These are phyloP conservation scores for Cokeromyces recurvatus DNA, from an alignment of 371 early-diverging fungal genomes.

Conservation along the genomic window DNA sequence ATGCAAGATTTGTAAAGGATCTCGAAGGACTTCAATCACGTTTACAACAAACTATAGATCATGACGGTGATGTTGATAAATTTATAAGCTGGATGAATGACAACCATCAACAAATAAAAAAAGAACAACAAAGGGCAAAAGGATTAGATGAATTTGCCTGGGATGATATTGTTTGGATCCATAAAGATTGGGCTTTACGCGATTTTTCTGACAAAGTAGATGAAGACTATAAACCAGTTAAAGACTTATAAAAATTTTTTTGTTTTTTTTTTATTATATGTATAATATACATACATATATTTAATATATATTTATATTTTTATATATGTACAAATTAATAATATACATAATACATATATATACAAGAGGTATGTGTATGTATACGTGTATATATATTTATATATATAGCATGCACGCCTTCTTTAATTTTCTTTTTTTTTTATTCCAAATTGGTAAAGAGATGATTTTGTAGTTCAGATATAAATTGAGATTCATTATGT, in stretches of 20 bases:
- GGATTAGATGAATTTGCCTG: constrained; percentile 23
- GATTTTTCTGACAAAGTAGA: constrained; percentile 17
- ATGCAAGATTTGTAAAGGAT: constrained; percentile 25
- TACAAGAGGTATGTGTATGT: too few relatives aligned
- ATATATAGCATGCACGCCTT: too few relatives aligned
- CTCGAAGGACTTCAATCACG: constrained; percentile 11
- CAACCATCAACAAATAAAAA: neutral
- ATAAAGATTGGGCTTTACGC: constrained; percentile 23
- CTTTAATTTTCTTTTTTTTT: too few relatives aligned
- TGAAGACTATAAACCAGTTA: constrained; percentile 14
- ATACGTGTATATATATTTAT: too few relatives aligned
- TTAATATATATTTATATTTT: too few relatives aligned
- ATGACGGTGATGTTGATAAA: constrained; percentile 18
- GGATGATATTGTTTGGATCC: constrained; percentile 34
- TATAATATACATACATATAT: too few relatives aligned
- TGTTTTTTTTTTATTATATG: neutral
- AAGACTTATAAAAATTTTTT: constrained; percentile 12
- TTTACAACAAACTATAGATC: constrained; percentile 2
- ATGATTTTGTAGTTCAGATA: too few relatives aligned
- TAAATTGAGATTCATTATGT: too few relatives aligned
- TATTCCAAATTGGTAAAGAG: too few relatives aligned
- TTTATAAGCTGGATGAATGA: constrained; percentile 31
- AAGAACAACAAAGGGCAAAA: neutral
- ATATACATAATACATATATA: too few relatives aligned
- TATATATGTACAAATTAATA: too few relatives aligned